These are phyloP conservation scores for Moricandia moricandioides DNA, from an alignment of 345 rosid genomes.

Conservation along the genomic window DNA sequence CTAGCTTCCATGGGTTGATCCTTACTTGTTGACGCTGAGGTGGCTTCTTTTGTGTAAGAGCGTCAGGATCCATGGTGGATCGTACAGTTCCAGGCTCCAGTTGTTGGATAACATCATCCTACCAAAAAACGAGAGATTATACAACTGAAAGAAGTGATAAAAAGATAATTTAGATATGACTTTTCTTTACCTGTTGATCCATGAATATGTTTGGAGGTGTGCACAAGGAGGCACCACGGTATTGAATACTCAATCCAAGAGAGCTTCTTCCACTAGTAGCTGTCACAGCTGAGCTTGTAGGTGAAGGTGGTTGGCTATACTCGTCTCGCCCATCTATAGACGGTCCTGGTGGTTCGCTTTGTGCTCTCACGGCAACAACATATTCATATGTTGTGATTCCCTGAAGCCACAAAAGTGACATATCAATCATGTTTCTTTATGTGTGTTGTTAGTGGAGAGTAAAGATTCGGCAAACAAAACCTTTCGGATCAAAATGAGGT, in stretches of 20 bases:
- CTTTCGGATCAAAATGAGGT: constrained; percentile 81
- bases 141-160: neutral
- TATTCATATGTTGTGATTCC: constrained; percentile 95
- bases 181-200: constrained; percentile 69
- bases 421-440: neutral
- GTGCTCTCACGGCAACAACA: constrained; percentile 89
- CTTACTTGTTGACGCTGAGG: constrained; percentile 68
- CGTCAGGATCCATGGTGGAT: constrained; percentile 79
- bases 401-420: constrained; percentile 40
- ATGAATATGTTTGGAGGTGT: constrained; percentile 96
- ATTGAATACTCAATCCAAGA: constrained; percentile 74
- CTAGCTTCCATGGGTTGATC: constrained; percentile 84
- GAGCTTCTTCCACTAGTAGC: constrained; percentile 87
- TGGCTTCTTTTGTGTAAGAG: constrained; percentile 40
- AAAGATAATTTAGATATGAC: neutral
- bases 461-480: constrained; percentile 35
- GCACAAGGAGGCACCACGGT: constrained; percentile 80
- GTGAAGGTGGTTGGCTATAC: constrained; percentile 71
- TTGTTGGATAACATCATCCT: constrained; percentile 92
- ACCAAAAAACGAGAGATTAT: neutral
- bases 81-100: constrained; percentile 77
- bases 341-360: constrained; percentile 71
- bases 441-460: neutral
- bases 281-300: constrained; percentile 82
- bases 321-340: constrained; percentile 69